Conservation (phyloP, 768 basidiomycete species). For the Filobasidium floriforme region DNA sequence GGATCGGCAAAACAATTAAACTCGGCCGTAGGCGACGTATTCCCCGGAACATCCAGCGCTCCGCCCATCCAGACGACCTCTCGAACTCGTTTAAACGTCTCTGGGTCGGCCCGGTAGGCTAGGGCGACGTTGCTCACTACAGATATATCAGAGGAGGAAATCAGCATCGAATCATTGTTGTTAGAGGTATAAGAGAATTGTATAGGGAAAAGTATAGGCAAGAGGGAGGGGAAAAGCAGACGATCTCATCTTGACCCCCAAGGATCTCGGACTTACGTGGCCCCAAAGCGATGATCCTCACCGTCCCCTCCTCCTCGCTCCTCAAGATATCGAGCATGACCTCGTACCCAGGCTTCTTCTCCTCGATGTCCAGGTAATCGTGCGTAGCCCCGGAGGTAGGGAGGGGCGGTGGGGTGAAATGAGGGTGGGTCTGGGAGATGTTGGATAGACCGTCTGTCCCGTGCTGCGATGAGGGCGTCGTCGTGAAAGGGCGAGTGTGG, state of each 20-base stretch:
- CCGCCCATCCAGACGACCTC: slow-evolving; percentile 90
- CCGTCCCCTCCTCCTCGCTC: slow-evolving; percentile 33
- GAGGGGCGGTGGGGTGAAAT: slow-evolving; percentile 36
- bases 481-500: not conserved
- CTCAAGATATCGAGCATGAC: slow-evolving; percentile 41
- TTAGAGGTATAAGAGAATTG: no score
- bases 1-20: slow-evolving; percentile 80
- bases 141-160: no score
- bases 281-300: slow-evolving; percentile 43
- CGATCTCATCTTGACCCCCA: slow-evolving; percentile 60
- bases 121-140: slow-evolving; percentile 72
- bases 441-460: slow-evolving; percentile 45
- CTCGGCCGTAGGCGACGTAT: slow-evolving; percentile 71
- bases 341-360: slow-evolving; percentile 30
- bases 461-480: slow-evolving; percentile 31
- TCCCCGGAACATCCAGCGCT: slow-evolving; percentile 82
- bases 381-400: slow-evolving; percentile 22
- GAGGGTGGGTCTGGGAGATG: slow-evolving; percentile 43
- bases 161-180: no score
- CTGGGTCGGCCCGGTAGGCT: slow-evolving; percentile 55
- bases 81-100: slow-evolving; percentile 52
- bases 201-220: no score
- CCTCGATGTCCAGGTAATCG: slow-evolving; percentile 33
- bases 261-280: slow-evolving; percentile 42
- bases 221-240: no score